Percentiles rank a stretch among this genome's conserved stretches.
These are phyloP conservation scores for Trichoderma reesei DNA, from an alignment of 495 filamentous ascomycete species.

Conservation along the genomic window DNA sequence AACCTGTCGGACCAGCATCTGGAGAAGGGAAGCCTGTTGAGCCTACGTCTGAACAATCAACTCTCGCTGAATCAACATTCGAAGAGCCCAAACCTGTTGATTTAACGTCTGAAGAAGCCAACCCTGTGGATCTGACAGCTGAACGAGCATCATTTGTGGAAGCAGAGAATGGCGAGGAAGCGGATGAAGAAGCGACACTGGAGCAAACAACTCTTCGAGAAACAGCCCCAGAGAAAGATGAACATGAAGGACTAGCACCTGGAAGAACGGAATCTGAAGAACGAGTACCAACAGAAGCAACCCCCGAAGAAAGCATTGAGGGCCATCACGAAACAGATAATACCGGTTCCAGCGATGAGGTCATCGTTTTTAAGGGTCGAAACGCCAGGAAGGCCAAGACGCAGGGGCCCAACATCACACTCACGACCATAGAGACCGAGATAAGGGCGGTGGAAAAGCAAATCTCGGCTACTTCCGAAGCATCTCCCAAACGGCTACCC, in stretches of 20 bases:
- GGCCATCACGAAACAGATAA: neutral
- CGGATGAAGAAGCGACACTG: too few species aligned
- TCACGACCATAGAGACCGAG: neutral
- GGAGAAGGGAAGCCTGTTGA: neutral
- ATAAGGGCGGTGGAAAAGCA: conserved; percentile 20
- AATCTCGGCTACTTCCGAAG: conserved; percentile 12
- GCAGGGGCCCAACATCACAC: conserved; percentile 11
- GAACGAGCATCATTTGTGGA: too few species aligned
- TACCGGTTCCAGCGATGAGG: conserved; percentile 44
- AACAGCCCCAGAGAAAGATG: neutral
- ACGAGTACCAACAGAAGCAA: neutral
- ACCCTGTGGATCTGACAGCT: too few species aligned
- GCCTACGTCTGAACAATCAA: too few species aligned
- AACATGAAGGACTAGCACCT: too few species aligned
- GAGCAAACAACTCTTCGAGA: conserved; percentile 5
- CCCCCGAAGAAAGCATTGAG: neutral
- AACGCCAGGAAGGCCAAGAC: conserved; percentile 14
- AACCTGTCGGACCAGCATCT: neutral
- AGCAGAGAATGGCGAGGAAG: too few species aligned
- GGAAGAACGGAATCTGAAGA: neutral
- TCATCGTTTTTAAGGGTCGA: conserved; percentile 57
- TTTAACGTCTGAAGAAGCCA: too few species aligned
- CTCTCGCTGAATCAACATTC: too few species aligned
- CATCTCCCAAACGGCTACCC: too few species aligned
- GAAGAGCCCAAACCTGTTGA: too few species aligned